These are phyloP conservation scores for Saccharomyces hybrid DNA, from an alignment of 1,139 yeast species.

Conservation along the genomic window DNA sequence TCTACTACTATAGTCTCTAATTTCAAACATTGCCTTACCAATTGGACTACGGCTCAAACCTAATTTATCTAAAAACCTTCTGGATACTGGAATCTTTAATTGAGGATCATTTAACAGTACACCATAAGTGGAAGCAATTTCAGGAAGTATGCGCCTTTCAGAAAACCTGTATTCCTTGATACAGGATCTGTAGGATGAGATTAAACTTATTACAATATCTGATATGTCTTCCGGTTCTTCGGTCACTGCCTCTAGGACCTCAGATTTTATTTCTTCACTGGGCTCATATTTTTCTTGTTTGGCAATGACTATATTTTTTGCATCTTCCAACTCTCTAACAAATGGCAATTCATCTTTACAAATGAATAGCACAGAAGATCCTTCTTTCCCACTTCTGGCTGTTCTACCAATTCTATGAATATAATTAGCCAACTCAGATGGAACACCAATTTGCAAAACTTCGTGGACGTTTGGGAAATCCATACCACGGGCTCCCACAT, in stretches of 20 bases:
- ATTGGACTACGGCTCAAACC: constrained; percentile 17
- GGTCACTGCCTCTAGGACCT: constrained; percentile 26
- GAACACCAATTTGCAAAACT: constrained; percentile 74
- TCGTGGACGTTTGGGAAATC: constrained; percentile 81
- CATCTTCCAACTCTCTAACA: constrained; percentile 36
- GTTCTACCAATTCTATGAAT: constrained; percentile 95
- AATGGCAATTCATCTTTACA: constrained; percentile 44
- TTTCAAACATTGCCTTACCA: constrained; percentile 16
- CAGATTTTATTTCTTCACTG: constrained; percentile 17
- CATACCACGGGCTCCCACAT: constrained; percentile 95
- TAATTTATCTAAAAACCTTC: constrained; percentile 13
- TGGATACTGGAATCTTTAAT: constrained; percentile 16
- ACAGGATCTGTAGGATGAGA: constrained; percentile 25
- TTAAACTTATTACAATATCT: constrained; percentile 21
- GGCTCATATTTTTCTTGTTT: constrained; percentile 33
- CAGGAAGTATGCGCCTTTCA: constrained; percentile 14
- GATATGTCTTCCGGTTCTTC: constrained; percentile 20
- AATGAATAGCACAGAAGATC: constrained; percentile 51
- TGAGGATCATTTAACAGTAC: constrained; percentile 18
- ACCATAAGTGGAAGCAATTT: constrained; percentile 24
- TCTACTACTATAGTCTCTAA: neutral
- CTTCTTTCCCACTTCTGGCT: constrained; percentile 84
- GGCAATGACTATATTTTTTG: constrained; percentile 45
- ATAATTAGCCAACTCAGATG: constrained; percentile 66
- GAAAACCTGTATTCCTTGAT: constrained; percentile 19